Percentiles rank a stretch among this genome's conserved stretches.
These are phyloP conservation scores for Plasmodium inui DNA, from an alignment of 169 alveolate genomes.

Conservation along the genomic window DNA sequence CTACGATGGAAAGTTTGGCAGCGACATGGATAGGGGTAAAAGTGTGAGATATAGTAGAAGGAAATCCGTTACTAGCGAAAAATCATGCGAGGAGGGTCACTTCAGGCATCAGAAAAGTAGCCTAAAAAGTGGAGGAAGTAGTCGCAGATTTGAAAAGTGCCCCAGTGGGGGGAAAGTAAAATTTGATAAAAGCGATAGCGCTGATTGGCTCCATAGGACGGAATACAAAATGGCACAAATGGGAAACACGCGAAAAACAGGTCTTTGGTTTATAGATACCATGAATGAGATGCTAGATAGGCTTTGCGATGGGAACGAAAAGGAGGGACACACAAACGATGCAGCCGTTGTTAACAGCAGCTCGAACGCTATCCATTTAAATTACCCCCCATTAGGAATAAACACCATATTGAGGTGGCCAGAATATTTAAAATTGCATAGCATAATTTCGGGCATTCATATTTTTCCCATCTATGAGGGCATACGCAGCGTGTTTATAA, in stretches of 20 bases:
- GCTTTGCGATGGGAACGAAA: conserved; percentile 15
- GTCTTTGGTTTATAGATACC: conserved; percentile 27
- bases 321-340: conserved; percentile 5
- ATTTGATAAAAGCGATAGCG: not conserved
- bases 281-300: conserved; percentile 32
- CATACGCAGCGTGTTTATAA: conserved; percentile 13
- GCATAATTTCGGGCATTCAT: conserved; percentile 25
- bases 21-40: not conserved
- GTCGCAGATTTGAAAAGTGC: not conserved
- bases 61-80: not conserved
- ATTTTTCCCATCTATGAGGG: conserved; percentile 50
- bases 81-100: conserved; percentile 3
- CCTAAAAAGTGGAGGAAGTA: not conserved
- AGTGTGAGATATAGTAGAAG: not conserved
- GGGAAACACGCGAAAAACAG: conserved; percentile 38
- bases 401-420: conserved; percentile 19
- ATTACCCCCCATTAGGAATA: not conserved
- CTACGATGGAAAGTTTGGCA: not conserved
- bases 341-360: not conserved
- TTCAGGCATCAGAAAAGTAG: not conserved
- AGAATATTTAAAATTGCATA: conserved; percentile 26
- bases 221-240: not conserved
- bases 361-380: not conserved
- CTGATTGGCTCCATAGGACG: not conserved
- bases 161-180: not conserved